These are phyloP conservation scores for Talaromyces atroroseus DNA, from an alignment of 2,329 filamentous ascomycete genomes.

Conservation along the genomic window DNA sequence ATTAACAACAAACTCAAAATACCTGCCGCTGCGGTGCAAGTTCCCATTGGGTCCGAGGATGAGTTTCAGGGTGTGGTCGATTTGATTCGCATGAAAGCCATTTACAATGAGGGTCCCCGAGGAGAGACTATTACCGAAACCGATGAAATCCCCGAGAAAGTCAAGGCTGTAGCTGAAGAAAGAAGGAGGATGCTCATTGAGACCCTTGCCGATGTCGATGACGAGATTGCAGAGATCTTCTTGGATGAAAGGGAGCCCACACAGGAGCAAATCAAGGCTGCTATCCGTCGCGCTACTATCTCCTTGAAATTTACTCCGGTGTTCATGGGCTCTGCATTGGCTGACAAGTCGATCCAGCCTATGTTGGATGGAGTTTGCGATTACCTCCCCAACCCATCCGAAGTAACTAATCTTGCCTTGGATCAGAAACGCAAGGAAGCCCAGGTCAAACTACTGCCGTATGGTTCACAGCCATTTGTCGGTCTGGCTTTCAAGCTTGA, in stretches of 20 bases:
- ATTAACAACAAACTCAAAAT: constrained; percentile 96
- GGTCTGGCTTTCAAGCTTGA: constrained; percentile 97
- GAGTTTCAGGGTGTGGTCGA: constrained; percentile 90
- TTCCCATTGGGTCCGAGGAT: constrained; percentile 90
- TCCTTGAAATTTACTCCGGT: constrained; percentile 86
- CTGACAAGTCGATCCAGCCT: constrained; percentile 90
- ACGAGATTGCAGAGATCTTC: constrained; percentile 94
- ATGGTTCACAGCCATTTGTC: constrained; percentile 89
- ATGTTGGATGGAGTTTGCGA: constrained; percentile 97
- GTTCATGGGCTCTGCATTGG: constrained; percentile 91
- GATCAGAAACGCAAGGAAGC: constrained; percentile 75
- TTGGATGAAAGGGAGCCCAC: constrained; percentile 80
- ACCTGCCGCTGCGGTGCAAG: constrained; percentile 84
- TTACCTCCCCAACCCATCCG: constrained; percentile 84
- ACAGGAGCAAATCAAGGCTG: constrained; percentile 77
- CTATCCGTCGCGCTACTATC: constrained; percentile 88
- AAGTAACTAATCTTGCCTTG: constrained; percentile 84
- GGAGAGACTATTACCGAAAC: constrained; percentile 71
- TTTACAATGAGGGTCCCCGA: constrained; percentile 82
- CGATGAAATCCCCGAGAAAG: constrained; percentile 76
- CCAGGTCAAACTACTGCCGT: constrained; percentile 80
- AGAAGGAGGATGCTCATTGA: constrained; percentile 83
- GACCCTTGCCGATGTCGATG: constrained; percentile 93
- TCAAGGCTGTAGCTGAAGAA: constrained; percentile 70
- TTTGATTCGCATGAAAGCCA: constrained; percentile 81